Base-by-base conservation (phyloP, 164 flowering plant species). In the Buxus sempervirens region DNA sequence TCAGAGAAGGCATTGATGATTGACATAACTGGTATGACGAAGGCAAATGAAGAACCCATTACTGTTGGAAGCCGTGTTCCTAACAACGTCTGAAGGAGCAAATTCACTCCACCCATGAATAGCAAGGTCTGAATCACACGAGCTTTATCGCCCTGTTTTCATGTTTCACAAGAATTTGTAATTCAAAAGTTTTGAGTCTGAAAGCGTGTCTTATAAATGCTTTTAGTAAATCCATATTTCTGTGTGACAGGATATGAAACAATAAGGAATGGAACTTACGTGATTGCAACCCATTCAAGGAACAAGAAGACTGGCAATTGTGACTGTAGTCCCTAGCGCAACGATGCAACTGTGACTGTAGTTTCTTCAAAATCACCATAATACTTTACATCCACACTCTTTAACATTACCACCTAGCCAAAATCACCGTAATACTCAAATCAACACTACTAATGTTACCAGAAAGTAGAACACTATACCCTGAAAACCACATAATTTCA, bases 51-150 rank as follows among this genome's bases (percentile, higher is more conserved):
- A 4, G 92, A 78, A 64, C 95, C 82, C 98, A 95, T 92, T 62
- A 92, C 99, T 0, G 90, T 86, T 2, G 99, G 99, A 64, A 95
- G 97, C 69, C 99, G 81, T 8, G 91, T 67, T n/a, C 97, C 99
- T 9, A 93, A 26, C 9, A 82, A 69, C 13, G 97, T 85, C 66
- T 95, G 99, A 67, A 92, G 78, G 73, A 95, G 84, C 0, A 98
- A 92, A 76, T 93, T 95, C 3, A 95, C 38, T 60, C 86, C 99
- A 0, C 87, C n/a, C 76, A 91, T 90, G 72, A 95, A 90, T 65
- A 90, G 72, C 82, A 95, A 63, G 2, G 91, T 73, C 68, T 95
- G 99, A 63, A 95, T 93, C 54, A 90, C 97, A 3, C 88, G 87
- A 23, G 95, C 98, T 70, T 83, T 95, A 68, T 95, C 98, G 28